Evolutionary conservation across 371 early-diverging fungal species (phyloP).

Genomic region (Funneliformis caledonium): DNA sequence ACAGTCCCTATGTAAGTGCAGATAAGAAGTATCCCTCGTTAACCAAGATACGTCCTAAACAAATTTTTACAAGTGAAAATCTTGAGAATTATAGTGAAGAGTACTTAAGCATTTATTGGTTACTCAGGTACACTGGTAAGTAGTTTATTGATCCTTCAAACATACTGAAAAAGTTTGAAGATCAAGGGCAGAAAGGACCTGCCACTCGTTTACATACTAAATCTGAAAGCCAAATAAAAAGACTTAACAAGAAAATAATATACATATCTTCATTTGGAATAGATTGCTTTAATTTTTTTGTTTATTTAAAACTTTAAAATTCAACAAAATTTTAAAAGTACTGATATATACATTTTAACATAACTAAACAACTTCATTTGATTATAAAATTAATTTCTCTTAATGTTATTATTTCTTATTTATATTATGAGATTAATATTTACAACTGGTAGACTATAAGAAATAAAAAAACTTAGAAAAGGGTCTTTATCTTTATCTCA

Average conservation of each 20-base stretch:
- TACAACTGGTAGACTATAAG: background rate
- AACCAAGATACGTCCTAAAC: background rate
- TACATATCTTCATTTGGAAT: too few species aligned
- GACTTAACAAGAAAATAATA: background rate
- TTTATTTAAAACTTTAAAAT: too few species aligned
- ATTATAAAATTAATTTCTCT: background rate
- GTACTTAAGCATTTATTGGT: constrained; percentile 2
- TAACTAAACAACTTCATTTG: background rate
- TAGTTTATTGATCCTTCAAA: background rate
- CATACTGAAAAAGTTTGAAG: background rate
- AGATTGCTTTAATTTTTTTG: too few species aligned
- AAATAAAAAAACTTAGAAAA: background rate
- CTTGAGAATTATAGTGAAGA: background rate
- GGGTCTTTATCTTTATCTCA: background rate
- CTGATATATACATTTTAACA: too few species aligned
- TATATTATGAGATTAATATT: background rate
- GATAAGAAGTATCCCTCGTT: too few species aligned
- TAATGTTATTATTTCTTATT: background rate
- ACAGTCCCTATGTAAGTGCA: too few species aligned
- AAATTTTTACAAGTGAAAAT: background rate
- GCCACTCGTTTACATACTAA: background rate
- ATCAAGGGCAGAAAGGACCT: background rate
- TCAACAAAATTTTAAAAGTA: too few species aligned
- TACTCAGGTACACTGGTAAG: background rate
- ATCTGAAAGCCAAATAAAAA: background rate